Percentiles rank a stretch among this genome's conserved stretches.
Conservation (phyloP, 164 flowering plant genomes). For the Chloranthus sessilifolius region DNA sequence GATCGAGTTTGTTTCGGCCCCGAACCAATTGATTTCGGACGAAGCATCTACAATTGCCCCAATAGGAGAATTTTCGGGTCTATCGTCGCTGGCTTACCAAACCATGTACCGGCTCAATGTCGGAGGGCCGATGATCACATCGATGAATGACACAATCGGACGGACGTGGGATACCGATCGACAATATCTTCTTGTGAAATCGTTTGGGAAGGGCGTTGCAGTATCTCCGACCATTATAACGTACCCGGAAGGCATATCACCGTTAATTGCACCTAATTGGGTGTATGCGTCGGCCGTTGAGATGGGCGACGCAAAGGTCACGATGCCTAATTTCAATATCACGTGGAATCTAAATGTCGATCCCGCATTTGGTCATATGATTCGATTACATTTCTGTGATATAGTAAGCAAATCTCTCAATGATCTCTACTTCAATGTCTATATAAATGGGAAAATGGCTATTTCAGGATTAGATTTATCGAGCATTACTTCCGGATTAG, state of each 20-base stretch:
- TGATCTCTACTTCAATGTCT: slow-evolving; percentile 80
- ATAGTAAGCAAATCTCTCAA: slow-evolving; percentile 66
- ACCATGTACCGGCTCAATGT: slow-evolving; percentile 41
- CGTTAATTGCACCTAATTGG: slow-evolving; percentile 54
- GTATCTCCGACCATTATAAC: slow-evolving; percentile 32
- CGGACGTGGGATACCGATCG: slow-evolving; percentile 51
- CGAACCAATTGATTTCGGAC: slow-evolving; percentile 43
- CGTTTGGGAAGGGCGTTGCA: slow-evolving; percentile 26
- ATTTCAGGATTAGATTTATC: slow-evolving; percentile 62
- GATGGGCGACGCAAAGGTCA: slow-evolving; percentile 43
- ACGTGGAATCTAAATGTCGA: slow-evolving; percentile 55
- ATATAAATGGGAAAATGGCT: slow-evolving; percentile 48
- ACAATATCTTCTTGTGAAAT: slow-evolving; percentile 23
- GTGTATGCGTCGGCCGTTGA: slow-evolving; percentile 55
- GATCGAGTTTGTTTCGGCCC: slow-evolving; percentile 74
- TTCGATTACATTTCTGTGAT: slow-evolving; percentile 75
- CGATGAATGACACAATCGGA: slow-evolving; percentile 59
- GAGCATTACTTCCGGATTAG: slow-evolving; percentile 26
- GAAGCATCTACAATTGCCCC: slow-evolving; percentile 40
- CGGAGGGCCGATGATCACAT: slow-evolving; percentile 53
- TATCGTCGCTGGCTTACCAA: slow-evolving; percentile 32
- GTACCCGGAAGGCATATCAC: slow-evolving; percentile 35
- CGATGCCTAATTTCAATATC: slow-evolving; percentile 53
- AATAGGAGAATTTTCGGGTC: slow-evolving; percentile 26
- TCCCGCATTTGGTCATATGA: slow-evolving; percentile 32